phyloP scores from a whole-genome alignment of 2,329 filamentous ascomycete genomes.

The Pseudogymnoascus sp. region DNA sequence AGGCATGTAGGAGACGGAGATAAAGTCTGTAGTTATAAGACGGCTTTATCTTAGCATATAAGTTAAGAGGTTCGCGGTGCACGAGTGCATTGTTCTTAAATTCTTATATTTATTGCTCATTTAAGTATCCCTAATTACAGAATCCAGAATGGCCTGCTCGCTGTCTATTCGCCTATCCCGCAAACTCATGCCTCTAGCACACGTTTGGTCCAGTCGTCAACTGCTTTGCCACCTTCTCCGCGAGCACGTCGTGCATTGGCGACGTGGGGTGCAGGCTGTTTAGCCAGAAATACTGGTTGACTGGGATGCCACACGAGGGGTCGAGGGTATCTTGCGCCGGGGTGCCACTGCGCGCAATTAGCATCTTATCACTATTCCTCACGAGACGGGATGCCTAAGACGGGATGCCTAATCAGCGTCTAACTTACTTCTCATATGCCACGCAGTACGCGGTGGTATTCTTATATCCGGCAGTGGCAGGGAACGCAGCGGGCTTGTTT shows the following conservation, averaged over 20 bases:
- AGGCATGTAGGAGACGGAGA: too few species aligned
- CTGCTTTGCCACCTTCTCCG: conserved; percentile 38
- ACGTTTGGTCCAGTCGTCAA: conserved; percentile 34
- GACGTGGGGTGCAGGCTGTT: conserved; percentile 58
- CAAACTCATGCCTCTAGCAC: conserved; percentile 23
- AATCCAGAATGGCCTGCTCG: not conserved
- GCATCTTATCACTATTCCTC: conserved; percentile 9
- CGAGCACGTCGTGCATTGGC: conserved; percentile 53
- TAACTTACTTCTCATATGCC: conserved; percentile 45
- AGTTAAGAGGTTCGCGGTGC: too few species aligned
- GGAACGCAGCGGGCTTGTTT: conserved; percentile 41
- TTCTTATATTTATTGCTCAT: not conserved
- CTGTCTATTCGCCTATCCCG: not conserved
- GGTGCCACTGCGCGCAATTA: conserved; percentile 35
- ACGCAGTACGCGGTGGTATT: conserved; percentile 50
- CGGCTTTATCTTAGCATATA: too few species aligned
- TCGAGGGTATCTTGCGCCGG: conserved; percentile 34
- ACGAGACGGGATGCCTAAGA: not conserved
- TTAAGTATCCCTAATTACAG: not conserved
- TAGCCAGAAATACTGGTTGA: conserved; percentile 59
- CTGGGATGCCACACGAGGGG: conserved; percentile 43
- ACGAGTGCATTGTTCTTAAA: not conserved
- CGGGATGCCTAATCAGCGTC: not conserved
- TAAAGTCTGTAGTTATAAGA: too few species aligned
- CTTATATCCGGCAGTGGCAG: conserved; percentile 44